phyloP scores from a whole-genome alignment of 2,329 filamentous ascomycete genomes.

The Dothidotthia symphoricarpi region DNA sequence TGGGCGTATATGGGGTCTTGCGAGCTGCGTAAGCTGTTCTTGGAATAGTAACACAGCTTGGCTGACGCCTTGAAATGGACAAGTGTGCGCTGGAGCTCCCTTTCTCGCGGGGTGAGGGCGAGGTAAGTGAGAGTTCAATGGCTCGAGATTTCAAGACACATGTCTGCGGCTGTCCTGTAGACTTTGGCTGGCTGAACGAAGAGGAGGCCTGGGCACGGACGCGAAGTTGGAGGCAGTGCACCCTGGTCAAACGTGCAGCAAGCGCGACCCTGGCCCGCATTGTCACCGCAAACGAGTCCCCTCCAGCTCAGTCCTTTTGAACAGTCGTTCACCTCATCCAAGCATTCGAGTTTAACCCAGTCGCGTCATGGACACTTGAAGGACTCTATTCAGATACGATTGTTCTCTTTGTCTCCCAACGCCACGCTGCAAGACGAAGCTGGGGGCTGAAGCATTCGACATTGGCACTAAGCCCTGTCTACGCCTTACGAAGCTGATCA shows the following conservation, averaged over 20 bases:
- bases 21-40: constrained; percentile 20
- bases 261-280: constrained; percentile 6
- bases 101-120: neutral
- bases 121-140: constrained; percentile 1
- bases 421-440: too few species aligned
- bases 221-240: constrained; percentile 18
- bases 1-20: constrained; percentile 11
- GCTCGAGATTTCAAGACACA: constrained; percentile 7
- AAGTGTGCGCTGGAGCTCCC: neutral
- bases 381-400: too few species aligned
- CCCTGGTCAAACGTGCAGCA: constrained; percentile 6
- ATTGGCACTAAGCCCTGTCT: too few species aligned
- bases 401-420: too few species aligned
- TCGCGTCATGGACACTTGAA: too few species aligned
- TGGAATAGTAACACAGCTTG: constrained; percentile 10
- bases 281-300: too few species aligned
- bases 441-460: too few species aligned
- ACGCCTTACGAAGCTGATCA: too few species aligned
- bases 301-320: too few species aligned
- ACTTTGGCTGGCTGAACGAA: constrained; percentile 13
- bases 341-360: too few species aligned
- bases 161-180: constrained; percentile 9
- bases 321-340: too few species aligned
- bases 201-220: constrained; percentile 11
- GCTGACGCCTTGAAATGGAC: constrained; percentile 2